Evolutionary conservation across 768 basidiomycete species (phyloP), one percentile per base, ranked within the genome.

Genomic region (Trichaptum fuscoviolaceum): DNA sequence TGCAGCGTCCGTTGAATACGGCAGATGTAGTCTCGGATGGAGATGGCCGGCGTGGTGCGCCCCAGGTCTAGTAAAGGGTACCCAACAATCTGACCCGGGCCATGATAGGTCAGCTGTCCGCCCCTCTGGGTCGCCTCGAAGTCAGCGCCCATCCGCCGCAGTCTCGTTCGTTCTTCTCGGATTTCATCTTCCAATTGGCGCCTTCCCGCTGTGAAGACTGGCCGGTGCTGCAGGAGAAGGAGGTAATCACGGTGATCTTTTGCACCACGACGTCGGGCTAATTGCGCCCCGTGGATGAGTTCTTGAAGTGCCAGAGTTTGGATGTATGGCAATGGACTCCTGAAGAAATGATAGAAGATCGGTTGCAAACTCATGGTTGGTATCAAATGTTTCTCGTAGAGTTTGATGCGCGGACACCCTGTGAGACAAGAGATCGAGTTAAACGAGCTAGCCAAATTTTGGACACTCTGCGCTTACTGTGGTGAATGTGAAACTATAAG

Each of bases 21-120:
- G 76, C 91, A 92, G 57, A 99, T 90, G 75, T 97, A 99, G 69
- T 89, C 87, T 62, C 90, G 87, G 27, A 89, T 86, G 65, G 87
- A 82, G 74, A 86, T 81, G 63, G 89, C 79, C 8, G 95, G 93
- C 59, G 84, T 79, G 71, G 90, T 87, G 35, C 88, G 87, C n/a
- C 86, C 86, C 23, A 99, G 84, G 79, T 99, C 96, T 63, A 98
- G 81, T 63, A 99, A 82, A 1, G 95, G 94, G 75, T 99, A 99
- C 30, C 95, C 97, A 18, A 98, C 92, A 71, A 99, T 82, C 77
- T 99, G 97, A 7, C 97, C 97, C 1, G 97, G 96, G 0, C 97
- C 97, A 75, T 99, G 97, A 76, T 93, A 99, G 1, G 97, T 99
- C 66, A 95, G 84, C 78, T 98, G 90, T 1, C 97, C 97, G 17